Base-by-base conservation (phyloP, 148 eudicot genomes). In the Fallopia convolvulus region DNA sequence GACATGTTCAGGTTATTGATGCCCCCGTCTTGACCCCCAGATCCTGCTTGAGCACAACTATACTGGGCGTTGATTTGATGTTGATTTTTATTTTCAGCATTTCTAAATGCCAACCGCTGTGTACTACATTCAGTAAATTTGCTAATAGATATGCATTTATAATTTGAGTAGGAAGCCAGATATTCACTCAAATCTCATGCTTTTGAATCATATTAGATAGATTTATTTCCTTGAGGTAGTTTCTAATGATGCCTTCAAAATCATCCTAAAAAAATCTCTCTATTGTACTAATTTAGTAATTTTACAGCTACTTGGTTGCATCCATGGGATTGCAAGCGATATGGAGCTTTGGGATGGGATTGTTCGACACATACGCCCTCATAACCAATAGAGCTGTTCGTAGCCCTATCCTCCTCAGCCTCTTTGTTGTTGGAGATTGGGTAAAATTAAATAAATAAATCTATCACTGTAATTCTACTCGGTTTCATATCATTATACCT, bases 361-460 rank as follows among this genome's bases (percentile, higher is more conserved):
- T 77, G 40, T 75, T 92, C 79, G 97, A 92, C 72, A 89, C 87
- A n/a, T 89, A 89, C 78, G 89, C 94, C 11, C 84, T 92, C 74
- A 71, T 78, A 39, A 82, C 46, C 73, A 89, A 85, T 47, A 82
- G 75, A 74, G 77, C 80, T 47, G 79, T 92, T 70, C 93, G 86
- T 75, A 89, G 84, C 75, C 83, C 82, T 14, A 60, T 83, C 63
- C 56, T 89, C 9, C 87, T 92, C 81, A 83, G 93, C 87, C 85
- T 92, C 58, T 89, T 89, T 70, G 88, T 84, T 4, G 89, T 90
- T 4, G 94, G 97, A 74, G 97, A 92, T 78, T 90, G 92, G 97
- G 97, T 90, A 39, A 80, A 9, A 26, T 26, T 26, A 26, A 6
- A 44, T 6, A 44, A 44, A 44, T 1, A 44, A 42, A 42, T 36